Percentiles rank a stretch among this genome's conserved stretches.
Conservation (phyloP, 495 filamentous ascomycete species). For the Geopyxis carbonaria region DNA sequence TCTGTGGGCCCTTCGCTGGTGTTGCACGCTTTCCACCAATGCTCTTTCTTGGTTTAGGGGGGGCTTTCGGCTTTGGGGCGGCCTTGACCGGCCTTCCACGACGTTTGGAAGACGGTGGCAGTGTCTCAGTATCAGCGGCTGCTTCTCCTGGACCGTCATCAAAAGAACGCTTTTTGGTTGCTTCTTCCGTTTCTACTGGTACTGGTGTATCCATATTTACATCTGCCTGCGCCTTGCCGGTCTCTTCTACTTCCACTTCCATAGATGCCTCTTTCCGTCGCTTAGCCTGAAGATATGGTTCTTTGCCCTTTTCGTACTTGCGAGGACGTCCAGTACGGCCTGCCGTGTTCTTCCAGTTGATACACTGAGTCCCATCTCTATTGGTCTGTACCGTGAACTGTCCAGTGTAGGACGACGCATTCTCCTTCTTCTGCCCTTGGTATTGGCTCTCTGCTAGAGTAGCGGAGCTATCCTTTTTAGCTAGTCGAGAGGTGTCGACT, state of each 20-base stretch:
- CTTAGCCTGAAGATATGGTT: slow-evolving; percentile 22
- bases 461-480: slow-evolving; percentile 31
- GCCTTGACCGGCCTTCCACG: slow-evolving; percentile 16
- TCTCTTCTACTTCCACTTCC: background rate
- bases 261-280: slow-evolving; percentile 7
- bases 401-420: slow-evolving; percentile 12
- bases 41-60: too few species aligned
- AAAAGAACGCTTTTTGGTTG: background rate
- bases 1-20: background rate
- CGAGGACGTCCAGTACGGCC: slow-evolving; percentile 23
- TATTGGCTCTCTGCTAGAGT: slow-evolving; percentile 31
- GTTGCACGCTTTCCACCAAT: too few species aligned
- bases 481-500: slow-evolving; percentile 20
- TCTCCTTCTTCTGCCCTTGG: slow-evolving; percentile 22
- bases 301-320: slow-evolving; percentile 26
- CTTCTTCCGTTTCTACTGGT: background rate
- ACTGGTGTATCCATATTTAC: background rate
- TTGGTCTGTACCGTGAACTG: background rate
- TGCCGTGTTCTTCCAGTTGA: background rate
- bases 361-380: background rate
- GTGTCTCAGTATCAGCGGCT: background rate
- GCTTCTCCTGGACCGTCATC: background rate
- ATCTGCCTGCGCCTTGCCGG: background rate
- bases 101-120: slow-evolving; percentile 10
- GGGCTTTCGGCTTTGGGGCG: slow-evolving; percentile 2